Evolutionary conservation across 805 yeast genomes (phyloP).

Genomic region (Zygoascus ofunaensis): DNA sequence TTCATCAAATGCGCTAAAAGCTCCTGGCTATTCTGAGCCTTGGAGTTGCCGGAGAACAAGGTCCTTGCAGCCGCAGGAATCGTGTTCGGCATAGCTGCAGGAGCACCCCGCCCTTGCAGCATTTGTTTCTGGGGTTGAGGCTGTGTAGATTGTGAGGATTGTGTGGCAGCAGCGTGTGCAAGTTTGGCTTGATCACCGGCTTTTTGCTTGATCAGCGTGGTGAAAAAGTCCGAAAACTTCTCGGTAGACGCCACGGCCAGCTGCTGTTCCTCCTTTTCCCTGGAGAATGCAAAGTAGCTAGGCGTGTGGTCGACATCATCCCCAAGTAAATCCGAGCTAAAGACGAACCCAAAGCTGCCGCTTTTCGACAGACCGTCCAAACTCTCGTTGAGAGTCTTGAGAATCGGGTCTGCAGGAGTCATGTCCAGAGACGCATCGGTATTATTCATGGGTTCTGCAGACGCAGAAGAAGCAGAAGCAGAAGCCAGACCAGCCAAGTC

Average conservation of each 20-base stretch:
- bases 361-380: conserved; percentile 16
- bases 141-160: neutral
- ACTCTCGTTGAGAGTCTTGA: conserved; percentile 11
- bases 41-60: conserved; percentile 1
- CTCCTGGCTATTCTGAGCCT: conserved; percentile 54
- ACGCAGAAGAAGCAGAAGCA: conserved; percentile 30
- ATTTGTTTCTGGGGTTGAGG: neutral
- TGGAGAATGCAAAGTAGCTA: conserved; percentile 22
- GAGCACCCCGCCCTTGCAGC: neutral
- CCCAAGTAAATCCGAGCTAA: conserved; percentile 19
- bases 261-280: conserved; percentile 5
- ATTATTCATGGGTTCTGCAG: conserved; percentile 20
- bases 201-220: neutral
- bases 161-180: neutral
- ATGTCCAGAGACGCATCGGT: conserved; percentile 10
- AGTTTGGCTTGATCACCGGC: neutral
- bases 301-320: conserved; percentile 23
- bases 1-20: conserved; percentile 76
- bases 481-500: conserved; percentile 41
- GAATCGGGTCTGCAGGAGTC: conserved; percentile 7
- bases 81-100: neutral
- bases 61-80: neutral
- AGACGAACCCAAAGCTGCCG: conserved; percentile 20
- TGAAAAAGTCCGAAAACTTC: conserved; percentile 1
- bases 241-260: neutral